phyloP scores from a whole-genome alignment of 768 basidiomycete species.

The Gloeophyllum trabeum region DNA sequence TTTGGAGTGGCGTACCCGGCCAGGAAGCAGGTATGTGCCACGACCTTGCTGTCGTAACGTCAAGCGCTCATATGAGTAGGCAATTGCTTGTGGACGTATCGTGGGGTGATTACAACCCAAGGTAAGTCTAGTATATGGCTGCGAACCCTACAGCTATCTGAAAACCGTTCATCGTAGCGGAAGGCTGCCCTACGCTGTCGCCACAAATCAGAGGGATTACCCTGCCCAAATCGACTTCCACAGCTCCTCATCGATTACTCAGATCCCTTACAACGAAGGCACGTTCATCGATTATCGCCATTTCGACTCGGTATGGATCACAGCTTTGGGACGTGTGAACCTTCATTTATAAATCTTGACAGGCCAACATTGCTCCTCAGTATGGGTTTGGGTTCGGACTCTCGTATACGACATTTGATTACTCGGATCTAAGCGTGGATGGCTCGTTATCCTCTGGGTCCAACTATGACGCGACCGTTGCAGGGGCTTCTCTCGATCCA shows the following conservation, averaged over 20 bases:
- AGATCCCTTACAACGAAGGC: slow-evolving; percentile 49
- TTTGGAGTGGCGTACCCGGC: slow-evolving; percentile 50
- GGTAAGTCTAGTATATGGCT: no score
- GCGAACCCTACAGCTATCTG: no score
- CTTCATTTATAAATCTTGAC: no score
- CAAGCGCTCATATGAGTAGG: no score
- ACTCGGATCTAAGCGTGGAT: slow-evolving; percentile 31
- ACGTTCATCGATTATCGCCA: slow-evolving; percentile 47
- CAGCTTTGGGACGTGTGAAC: no score
- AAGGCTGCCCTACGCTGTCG: slow-evolving; percentile 65
- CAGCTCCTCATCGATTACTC: slow-evolving; percentile 22
- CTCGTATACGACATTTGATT: slow-evolving; percentile 63
- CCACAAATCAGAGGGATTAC: slow-evolving; percentile 42
- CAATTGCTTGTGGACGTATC: slow-evolving; percentile 66
- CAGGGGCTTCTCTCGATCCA: no score
- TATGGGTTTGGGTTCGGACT: slow-evolving; percentile 68
- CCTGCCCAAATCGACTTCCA: slow-evolving; percentile 26
- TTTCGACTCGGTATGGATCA: slow-evolving; percentile 29
- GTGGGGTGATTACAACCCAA: slow-evolving; percentile 69
- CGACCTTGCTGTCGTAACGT: background rate
- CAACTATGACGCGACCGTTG: no score
- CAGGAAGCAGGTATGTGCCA: slow-evolving; percentile 51
- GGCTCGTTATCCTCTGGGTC: no score
- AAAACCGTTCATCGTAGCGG: no score
- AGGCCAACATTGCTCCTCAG: slow-evolving; percentile 41